Conservation (phyloP, 768 basidiomycete species). For the Vararia minispora region DNA sequence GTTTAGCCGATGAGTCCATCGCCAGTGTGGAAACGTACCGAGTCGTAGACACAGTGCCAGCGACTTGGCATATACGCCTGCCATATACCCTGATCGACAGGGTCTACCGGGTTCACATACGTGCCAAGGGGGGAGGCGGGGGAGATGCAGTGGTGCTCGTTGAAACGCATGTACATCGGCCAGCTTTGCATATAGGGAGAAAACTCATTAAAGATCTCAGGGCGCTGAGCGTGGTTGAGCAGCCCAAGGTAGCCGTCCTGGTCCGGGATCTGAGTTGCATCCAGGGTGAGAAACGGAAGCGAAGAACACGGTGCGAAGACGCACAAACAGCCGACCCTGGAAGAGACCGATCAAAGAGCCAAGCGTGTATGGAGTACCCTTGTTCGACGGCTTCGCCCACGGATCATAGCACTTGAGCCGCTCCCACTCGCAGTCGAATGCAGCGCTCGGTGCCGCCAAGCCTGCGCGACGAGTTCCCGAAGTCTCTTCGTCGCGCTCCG, state of each 20-base stretch:
- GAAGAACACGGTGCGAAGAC: conserved; percentile 17
- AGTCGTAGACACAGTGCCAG: not conserved
- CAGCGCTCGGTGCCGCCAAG: conserved; percentile 25
- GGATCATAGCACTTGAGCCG: conserved; percentile 37
- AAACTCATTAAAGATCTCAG: conserved; percentile 17
- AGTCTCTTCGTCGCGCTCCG: conserved; percentile 17
- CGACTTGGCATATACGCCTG: conserved; percentile 17
- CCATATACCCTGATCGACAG: conserved; percentile 26
- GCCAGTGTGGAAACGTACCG: not conserved
- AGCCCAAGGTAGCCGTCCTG: conserved; percentile 20
- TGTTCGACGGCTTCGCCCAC: conserved; percentile 19
- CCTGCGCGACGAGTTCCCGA: conserved; percentile 16
- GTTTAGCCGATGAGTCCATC: not conserved
- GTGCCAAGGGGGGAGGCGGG: conserved; percentile 23
- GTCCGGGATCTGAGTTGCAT: conserved; percentile 22
- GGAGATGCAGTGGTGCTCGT: conserved; percentile 41
- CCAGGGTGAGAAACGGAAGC: conserved; percentile 4
- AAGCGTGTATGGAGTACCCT: conserved; percentile 30
- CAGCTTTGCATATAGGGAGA: conserved; percentile 27
- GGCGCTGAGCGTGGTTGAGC: conserved; percentile 16
- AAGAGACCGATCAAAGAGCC: conserved; percentile 47
- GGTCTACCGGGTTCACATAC: conserved; percentile 13
- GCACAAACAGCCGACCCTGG: conserved; percentile 53
- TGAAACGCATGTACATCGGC: conserved; percentile 48
- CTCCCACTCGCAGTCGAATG: conserved; percentile 51